Conservation (phyloP, 805 yeast species). For the Jamesozyma hellenica region DNA sequence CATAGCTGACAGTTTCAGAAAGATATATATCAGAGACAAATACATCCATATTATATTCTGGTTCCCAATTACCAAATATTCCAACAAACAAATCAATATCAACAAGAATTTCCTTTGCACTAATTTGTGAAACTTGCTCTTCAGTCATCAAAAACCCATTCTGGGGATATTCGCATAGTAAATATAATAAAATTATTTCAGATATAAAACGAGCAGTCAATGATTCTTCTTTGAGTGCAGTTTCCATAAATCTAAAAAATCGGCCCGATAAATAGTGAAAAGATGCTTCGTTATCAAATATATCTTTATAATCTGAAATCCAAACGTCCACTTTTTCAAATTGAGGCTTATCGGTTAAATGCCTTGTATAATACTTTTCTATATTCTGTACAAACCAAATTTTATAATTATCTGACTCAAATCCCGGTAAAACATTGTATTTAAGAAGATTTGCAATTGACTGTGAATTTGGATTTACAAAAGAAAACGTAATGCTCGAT, state of each 20-base stretch:
- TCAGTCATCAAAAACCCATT: too few species aligned
- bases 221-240: too few species aligned
- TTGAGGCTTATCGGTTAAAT: neutral
- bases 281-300: neutral
- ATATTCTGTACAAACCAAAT: neutral
- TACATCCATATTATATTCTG: neutral
- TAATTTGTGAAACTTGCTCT: too few species aligned
- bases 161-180: too few species aligned
- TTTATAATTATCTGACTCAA: neutral
- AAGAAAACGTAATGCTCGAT: conserved; percentile 3
- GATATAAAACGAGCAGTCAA: too few species aligned
- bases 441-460: neutral
- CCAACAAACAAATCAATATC: neutral
- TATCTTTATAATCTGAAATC: neutral
- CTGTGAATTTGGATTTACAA: neutral
- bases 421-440: neutral
- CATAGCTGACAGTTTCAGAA: neutral
- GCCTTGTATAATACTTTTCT: neutral
- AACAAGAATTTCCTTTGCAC: neutral
- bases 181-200: too few species aligned
- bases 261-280: neutral
- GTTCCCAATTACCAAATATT: conserved; percentile 1
- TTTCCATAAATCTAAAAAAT: neutral
- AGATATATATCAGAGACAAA: neutral
- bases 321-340: neutral